Evolutionary conservation across 768 basidiomycete genomes (phyloP).

Genomic region (Tremella fuciformis): DNA sequence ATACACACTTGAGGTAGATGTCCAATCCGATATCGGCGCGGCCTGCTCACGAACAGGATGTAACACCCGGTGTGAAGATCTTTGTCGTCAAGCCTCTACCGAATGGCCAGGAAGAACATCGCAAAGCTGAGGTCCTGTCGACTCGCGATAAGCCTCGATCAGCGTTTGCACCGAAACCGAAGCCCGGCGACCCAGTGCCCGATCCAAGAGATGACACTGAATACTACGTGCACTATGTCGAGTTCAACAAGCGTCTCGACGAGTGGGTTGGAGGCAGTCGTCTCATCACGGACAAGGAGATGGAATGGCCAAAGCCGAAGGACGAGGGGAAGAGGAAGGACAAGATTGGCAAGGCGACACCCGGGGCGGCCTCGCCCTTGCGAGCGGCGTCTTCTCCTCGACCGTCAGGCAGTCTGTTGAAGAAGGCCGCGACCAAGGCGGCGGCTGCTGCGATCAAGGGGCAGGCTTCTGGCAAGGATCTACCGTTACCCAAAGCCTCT

Average conservation of each 20-base stretch:
- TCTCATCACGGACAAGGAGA: conserved; percentile 74
- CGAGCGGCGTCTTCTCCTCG: conserved; percentile 25
- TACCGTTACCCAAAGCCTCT: conserved; percentile 11
- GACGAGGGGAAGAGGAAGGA: conserved; percentile 54
- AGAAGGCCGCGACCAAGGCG: conserved; percentile 54
- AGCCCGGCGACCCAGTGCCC: conserved; percentile 57
- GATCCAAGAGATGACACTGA: conserved; percentile 75
- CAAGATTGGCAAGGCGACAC: conserved; percentile 57
- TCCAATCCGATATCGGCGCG: not conserved
- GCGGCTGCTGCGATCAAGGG: conserved; percentile 50
- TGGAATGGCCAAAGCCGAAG: conserved; percentile 75
- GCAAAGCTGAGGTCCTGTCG: conserved; percentile 91
- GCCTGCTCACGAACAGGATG: conserved; percentile 58
- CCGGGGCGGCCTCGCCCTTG: conserved; percentile 24
- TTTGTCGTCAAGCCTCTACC: conserved; percentile 77
- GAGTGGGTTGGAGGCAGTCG: conserved; percentile 92
- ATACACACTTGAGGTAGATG: conserved; percentile 44
- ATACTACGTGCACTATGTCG: conserved; percentile 97
- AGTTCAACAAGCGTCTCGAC: conserved; percentile 98
- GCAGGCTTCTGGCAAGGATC: conserved; percentile 46
- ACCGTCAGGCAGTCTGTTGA: conserved; percentile 41
- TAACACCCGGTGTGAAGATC: conserved; percentile 92
- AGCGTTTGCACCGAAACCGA: conserved; percentile 43
- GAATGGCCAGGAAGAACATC: conserved; percentile 76
- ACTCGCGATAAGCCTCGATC: conserved; percentile 71